Base-by-base conservation (phyloP, 1,284 basidiomycete species). In the Microbotryum lychnidis-dioicae region DNA sequence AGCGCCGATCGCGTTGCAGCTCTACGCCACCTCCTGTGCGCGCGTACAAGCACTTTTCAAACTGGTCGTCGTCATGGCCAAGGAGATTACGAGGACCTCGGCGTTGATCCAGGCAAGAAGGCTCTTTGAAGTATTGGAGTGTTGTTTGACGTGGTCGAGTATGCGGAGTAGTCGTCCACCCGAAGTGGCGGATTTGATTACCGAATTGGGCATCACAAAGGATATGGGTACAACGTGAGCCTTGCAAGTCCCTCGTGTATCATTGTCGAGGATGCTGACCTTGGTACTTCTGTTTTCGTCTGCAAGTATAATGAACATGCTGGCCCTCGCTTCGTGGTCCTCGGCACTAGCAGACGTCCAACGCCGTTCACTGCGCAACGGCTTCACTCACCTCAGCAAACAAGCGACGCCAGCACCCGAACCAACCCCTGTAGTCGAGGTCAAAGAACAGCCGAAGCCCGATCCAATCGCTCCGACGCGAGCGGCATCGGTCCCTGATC, bases 71-170 rank as follows among this genome's bases (percentile, higher is more conserved):
- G n/a, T 42, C 9, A 31, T 62, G 6, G 64, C 64, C 2, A 29
- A 44, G 31, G 23, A 48, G 2, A 45, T 54, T 4, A 23, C 54
- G 48, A 57, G 31, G 16, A 56, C 50, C 12, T 48, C 47, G 14
- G 37, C 42, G 6, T 25, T 55, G 47, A 3, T 31, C 2, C 31
- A 18, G 7, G 64, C 55, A 23, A 48, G 42, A 16, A 29, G 29
- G 45, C 20, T 65, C 16, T 50, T 49, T 21, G 55, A 60, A 8
- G 29, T 29, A 25, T 47, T 65, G 3, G 54, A 56, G 51, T 31
- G 50, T 3, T 62, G 60, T 50, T 46, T 60, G 44, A 58, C 54
- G 6, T 65, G 64, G 64, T 56, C 54, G 23, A 52, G 51, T 21
- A 10, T 65, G 23, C 29, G 60, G 27, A 56, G 21, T 21, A 31